Evolutionary conservation across 352 stramenopile genomes (phyloP), one percentile per base, ranked within the genome.

Genomic region (Phytophthora uliginosa): DNA sequence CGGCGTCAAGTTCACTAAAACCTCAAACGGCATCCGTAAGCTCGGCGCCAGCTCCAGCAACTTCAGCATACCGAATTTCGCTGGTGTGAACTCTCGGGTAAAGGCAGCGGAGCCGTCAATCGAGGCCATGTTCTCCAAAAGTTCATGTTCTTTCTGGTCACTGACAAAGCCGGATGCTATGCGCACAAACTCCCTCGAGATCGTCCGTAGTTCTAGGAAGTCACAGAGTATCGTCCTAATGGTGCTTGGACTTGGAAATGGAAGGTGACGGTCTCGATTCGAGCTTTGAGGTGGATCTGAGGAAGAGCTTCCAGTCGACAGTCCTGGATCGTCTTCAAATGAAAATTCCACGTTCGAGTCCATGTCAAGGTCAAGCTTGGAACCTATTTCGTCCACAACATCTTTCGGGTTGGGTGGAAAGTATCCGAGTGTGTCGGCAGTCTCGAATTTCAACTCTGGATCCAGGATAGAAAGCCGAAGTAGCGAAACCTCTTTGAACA

Each of bases 211-310:
- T 68, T 99, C 96, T 51, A 96, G 83, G 73, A 98, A 99, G 22
- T 90, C 79, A 15, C 87, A 89, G 2, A 99, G 84, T 53, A 88
- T 92, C 4, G 94, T 90, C 17, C 93, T 84, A 0, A 99, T 76
- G 4, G 88, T 97, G 60, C 94, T 97, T 5, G 95, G 95, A 38
- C 89, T 97, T 28, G 95, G 91, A 71, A 99, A 99, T 6, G 86
- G 84, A 1, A 90, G 74, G 50, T 95, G 88, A 2, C 47, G 64
- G n/a, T 59, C 33, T 58, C 33, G 58, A 22, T 40, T 42, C 10
- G 20, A 31, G 31, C 7, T 47, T n/a, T 22, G 28, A 36, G 17
- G 3, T 36, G 31, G 31, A 6, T 53, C 20, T 31, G 42, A 10
- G 20, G 9, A 53, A 17, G 42, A 50, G 42, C 42, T 45, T 24